Evolutionary conservation across 106 monocot species (phyloP).

Genomic region (Apostasia shenzhenica): DNA sequence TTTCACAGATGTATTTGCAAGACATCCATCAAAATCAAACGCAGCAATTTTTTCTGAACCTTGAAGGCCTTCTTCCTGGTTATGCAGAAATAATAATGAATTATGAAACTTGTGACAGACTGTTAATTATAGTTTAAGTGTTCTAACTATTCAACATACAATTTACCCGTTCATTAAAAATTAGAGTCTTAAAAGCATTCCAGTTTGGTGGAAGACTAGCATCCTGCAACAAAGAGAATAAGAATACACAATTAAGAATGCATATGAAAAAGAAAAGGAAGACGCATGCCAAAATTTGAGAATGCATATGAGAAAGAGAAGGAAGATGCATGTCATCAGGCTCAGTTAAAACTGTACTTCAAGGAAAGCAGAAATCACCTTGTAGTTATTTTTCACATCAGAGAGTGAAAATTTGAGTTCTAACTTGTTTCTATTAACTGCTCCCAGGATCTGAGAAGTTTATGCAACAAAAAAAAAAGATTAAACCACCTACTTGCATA

Average conservation of each 20-base stretch:
- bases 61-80: constrained; percentile 56
- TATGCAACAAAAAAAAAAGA: neutral
- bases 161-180: constrained; percentile 50
- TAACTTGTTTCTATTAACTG: constrained; percentile 8
- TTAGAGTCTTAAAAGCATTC: constrained; percentile 65
- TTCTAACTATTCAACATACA: neutral
- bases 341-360: neutral
- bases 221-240: constrained; percentile 34
- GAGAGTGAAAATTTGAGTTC: constrained; percentile 40
- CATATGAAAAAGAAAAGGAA: neutral
- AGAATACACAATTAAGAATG: constrained; percentile 5
- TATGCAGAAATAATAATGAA: neutral
- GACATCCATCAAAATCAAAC: constrained; percentile 99
- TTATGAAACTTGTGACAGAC: neutral
- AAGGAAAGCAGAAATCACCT: constrained; percentile 26
- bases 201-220: constrained; percentile 50
- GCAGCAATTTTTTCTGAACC: constrained; percentile 83
- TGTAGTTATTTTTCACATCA: constrained; percentile 62
- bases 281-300: no score
- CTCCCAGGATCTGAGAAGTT: constrained; percentile 19
- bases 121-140: no score
- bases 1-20: constrained; percentile 78
- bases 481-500: neutral
- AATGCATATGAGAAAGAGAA: neutral
- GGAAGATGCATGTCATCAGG: neutral